These are phyloP conservation scores for Diversispora epigaea DNA, from an alignment of 192 early-diverging fungal species.

Conservation along the genomic window DNA sequence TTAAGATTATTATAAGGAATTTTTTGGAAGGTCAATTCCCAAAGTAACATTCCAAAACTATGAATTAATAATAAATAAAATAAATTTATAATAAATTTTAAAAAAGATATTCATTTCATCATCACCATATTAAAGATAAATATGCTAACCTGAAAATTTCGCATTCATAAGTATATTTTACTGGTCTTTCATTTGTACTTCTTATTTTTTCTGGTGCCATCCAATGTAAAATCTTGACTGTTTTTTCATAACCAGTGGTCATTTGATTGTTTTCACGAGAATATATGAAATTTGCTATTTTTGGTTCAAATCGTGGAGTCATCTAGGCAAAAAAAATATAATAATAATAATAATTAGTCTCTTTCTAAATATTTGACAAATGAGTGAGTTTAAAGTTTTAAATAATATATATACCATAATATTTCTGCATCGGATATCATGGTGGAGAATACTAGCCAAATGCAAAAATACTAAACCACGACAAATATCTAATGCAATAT, in stretches of 20 bases:
- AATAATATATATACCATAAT: neutral
- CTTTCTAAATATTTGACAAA: neutral
- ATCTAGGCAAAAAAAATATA: neutral
- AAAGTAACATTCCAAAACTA: conserved; percentile 21
- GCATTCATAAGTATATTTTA: conserved; percentile 17
- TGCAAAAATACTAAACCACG: conserved; percentile 21
- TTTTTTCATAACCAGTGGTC: neutral
- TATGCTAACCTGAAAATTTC: conserved; percentile 21
- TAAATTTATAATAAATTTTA: neutral
- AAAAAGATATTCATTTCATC: neutral
- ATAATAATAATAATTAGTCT: neutral
- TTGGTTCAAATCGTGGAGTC: conserved; percentile 1
- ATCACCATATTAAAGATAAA: neutral
- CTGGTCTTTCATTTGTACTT: neutral
- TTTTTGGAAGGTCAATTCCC: conserved; percentile 10
- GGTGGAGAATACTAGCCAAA: neutral
- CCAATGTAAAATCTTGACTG: conserved; percentile 19
- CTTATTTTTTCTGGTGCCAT: conserved; percentile 26
- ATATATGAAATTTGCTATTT: conserved; percentile 23
- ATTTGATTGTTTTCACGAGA: neutral
- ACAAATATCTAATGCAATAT: conserved; percentile 20
- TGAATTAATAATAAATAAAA: neutral
- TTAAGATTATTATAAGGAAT: conserved; percentile 18
- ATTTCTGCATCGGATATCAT: conserved; percentile 27
- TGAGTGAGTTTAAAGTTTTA: neutral